Percentiles rank a stretch among this genome's conserved stretches.
Conservation (phyloP, 2,329 filamentous ascomycete genomes). For the Colletotrichum abscissum region DNA sequence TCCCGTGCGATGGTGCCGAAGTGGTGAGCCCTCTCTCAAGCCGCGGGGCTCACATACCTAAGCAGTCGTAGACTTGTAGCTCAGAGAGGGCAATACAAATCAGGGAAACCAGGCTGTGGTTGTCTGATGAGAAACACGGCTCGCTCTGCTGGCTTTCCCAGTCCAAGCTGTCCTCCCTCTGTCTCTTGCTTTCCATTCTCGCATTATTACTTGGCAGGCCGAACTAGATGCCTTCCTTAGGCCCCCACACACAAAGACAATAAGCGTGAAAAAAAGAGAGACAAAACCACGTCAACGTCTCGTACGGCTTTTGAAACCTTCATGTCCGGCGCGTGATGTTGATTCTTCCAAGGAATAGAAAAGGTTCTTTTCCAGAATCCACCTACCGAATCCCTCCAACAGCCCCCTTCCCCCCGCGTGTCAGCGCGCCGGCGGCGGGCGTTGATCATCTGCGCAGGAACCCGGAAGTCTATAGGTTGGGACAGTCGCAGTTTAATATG, state of each 20-base stretch:
- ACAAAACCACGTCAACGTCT: constrained; percentile 16
- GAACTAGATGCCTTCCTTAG: not conserved
- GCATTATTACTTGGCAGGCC: not conserved
- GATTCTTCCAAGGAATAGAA: not conserved
- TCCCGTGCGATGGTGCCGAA: constrained; percentile 24
- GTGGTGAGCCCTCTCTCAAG: constrained; percentile 21
- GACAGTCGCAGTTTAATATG: not conserved
- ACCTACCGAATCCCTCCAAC: not conserved
- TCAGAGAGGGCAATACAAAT: not conserved
- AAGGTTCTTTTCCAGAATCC: not conserved
- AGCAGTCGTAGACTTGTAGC: not conserved
- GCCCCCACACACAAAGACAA: not conserved
- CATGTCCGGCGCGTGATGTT: constrained; percentile 26
- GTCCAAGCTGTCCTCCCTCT: not conserved
- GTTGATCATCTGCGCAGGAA: constrained; percentile 47
- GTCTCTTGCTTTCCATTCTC: not conserved
- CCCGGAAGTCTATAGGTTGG: constrained; percentile 37
- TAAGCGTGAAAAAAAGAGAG: not conserved
- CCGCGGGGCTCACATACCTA: not conserved
- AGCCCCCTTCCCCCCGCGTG: not conserved
- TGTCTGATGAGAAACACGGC: not conserved
- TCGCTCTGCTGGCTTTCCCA: too few species aligned
- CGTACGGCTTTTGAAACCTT: not conserved
- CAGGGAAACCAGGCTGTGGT: not conserved
- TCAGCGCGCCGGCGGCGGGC: constrained; percentile 15